Evolutionary conservation across 2,329 filamentous ascomycete genomes (phyloP).

Genomic region (Escovopsis sp.): DNA sequence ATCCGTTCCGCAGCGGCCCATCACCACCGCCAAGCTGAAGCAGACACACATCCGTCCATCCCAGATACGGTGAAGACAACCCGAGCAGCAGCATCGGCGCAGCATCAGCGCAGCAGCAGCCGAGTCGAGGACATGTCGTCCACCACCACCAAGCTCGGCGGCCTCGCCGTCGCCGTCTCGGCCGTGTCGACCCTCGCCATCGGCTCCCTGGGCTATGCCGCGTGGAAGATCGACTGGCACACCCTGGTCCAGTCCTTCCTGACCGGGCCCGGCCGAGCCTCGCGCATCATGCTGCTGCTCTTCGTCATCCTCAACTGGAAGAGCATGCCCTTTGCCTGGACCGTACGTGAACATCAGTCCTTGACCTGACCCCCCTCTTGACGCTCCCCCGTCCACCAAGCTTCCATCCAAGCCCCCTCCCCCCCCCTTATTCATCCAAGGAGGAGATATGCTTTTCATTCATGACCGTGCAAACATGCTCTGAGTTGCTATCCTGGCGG

Average conservation of each 20-base stretch:
- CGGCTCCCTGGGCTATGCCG: constrained; percentile 30
- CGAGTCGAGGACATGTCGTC: constrained; percentile 2
- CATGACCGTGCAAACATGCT: background rate
- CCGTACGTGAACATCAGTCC: constrained; percentile 44
- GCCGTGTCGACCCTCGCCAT: constrained; percentile 26
- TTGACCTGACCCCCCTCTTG: no score
- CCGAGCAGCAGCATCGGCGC: no score
- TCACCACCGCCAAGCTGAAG: background rate
- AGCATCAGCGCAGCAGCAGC: background rate
- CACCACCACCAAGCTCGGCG: constrained; percentile 18
- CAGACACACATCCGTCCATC: background rate
- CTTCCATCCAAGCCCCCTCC: no score
- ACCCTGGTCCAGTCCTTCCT: constrained; percentile 26
- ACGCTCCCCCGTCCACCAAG: no score
- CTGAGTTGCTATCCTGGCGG: no score
- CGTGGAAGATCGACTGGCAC: constrained; percentile 28
- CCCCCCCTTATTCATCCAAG: background rate
- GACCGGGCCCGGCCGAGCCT: constrained; percentile 37
- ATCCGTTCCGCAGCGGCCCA: no score
- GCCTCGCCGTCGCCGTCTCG: constrained; percentile 19
- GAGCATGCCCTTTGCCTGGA: constrained; percentile 61
- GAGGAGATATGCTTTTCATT: no score
- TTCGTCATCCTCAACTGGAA: constrained; percentile 55
- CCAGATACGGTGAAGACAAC: no score
- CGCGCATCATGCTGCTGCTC: constrained; percentile 35